A percentile compares a stretch with the other conserved stretches of the same genome.
These are phyloP conservation scores for Crassisporium funariophilum DNA, from an alignment of 768 basidiomycete genomes.

Conservation along the genomic window DNA sequence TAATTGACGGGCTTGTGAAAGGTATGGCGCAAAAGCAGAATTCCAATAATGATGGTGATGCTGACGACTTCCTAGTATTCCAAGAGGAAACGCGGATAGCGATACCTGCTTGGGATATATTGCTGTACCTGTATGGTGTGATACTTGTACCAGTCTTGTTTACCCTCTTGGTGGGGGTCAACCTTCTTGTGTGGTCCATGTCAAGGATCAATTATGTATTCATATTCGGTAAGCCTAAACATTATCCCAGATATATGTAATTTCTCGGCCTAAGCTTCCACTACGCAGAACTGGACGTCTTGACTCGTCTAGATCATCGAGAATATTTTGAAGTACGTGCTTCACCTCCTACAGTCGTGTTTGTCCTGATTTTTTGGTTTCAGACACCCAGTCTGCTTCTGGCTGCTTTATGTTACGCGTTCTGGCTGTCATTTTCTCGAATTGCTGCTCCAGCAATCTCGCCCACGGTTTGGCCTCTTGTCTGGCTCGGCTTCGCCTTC, in stretches of 20 bases:
- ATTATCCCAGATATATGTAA: constrained; percentile 12
- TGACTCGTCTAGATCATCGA: constrained; percentile 73
- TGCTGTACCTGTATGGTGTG: constrained; percentile 80
- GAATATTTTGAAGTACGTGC: constrained; percentile 62
- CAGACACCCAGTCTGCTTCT: constrained; percentile 85
- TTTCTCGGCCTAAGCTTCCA: not conserved
- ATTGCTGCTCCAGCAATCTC: constrained; percentile 55
- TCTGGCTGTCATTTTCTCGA: constrained; percentile 80
- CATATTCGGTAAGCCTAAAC: constrained; percentile 68
- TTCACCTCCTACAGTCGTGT: not conserved
- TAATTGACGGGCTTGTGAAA: constrained; percentile 61
- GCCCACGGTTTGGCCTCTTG: constrained; percentile 77
- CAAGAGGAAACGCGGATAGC: constrained; percentile 14
- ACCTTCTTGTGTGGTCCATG: constrained; percentile 75
- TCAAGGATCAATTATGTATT: constrained; percentile 92
- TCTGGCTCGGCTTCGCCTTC: constrained; percentile 72
- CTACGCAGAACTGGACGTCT: constrained; percentile 62
- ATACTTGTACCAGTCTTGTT: constrained; percentile 77
- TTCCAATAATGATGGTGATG: not conserved
- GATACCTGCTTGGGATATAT: constrained; percentile 70
- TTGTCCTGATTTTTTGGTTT: not conserved
- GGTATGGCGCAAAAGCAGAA: constrained; percentile 39
- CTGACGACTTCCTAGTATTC: constrained; percentile 11
- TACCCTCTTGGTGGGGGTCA: constrained; percentile 76
- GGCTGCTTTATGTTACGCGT: constrained; percentile 71